Evolutionary conservation across 2,329 filamentous ascomycete species (phyloP).

Genomic region (Pyrenophora teres): DNA sequence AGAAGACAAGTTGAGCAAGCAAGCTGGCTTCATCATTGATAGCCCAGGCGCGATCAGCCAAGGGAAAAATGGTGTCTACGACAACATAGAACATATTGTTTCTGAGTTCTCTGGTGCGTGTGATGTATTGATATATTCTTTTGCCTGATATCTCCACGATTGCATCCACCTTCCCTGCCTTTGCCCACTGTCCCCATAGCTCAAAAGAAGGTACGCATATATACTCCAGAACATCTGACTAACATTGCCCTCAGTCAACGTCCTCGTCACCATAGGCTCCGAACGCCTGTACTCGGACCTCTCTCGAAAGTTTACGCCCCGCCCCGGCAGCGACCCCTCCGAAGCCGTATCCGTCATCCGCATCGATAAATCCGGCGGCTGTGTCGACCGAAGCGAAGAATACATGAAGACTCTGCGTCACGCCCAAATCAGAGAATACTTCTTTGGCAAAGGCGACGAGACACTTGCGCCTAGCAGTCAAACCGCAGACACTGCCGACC

Average conservation of each 20-base stretch:
- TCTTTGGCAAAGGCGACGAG: conserved; percentile 77
- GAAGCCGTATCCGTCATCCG: conserved; percentile 76
- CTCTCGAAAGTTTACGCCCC: conserved; percentile 65
- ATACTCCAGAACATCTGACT: conserved; percentile 16
- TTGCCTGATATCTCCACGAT: not conserved
- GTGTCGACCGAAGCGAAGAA: conserved; percentile 72
- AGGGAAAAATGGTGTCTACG: conserved; percentile 67
- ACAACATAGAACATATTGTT: conserved; percentile 79
- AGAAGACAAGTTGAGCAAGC: conserved; percentile 72
- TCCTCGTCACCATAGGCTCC: conserved; percentile 81
- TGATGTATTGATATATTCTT: conserved; percentile 25
- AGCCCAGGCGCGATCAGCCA: conserved; percentile 72
- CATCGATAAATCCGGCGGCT: conserved; percentile 84
- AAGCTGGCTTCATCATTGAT: conserved; percentile 83
- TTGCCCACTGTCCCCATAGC: not conserved
- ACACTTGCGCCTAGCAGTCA: conserved; percentile 86
- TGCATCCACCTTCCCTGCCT: not conserved
- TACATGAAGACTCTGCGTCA: conserved; percentile 78
- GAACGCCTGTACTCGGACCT: conserved; percentile 77
- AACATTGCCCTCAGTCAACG: conserved; percentile 63
- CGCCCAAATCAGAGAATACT: conserved; percentile 85
- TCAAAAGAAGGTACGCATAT: conserved; percentile 1
- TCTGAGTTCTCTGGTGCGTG: conserved; percentile 66
- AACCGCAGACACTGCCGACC: conserved; percentile 74
- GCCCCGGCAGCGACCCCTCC: conserved; percentile 54